Evolutionary conservation across 306 rosid species (phyloP).

Genomic region (Vigna radiata): DNA sequence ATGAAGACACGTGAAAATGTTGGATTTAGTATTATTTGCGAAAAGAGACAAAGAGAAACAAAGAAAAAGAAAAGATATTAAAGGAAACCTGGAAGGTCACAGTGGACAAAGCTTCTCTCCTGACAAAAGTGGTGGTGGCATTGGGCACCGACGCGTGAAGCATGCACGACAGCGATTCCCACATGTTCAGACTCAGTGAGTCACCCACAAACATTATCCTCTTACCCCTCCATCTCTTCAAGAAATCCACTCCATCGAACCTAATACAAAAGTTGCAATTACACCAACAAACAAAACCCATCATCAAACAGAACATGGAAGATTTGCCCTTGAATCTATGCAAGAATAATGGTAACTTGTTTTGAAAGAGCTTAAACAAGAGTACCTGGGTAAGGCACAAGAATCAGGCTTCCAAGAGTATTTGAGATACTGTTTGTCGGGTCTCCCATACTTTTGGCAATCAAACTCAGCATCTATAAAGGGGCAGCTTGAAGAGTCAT

Average conservation of each 20-base stretch:
- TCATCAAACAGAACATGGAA: background rate
- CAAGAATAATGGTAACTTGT: background rate
- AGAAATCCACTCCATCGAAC: slow-evolving; percentile 70
- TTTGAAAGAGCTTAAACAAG: background rate
- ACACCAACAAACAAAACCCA: no score
- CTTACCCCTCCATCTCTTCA: slow-evolving; percentile 77
- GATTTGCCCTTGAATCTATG: no score
- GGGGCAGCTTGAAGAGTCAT: slow-evolving; percentile 77
- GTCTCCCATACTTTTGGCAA: slow-evolving; percentile 77
- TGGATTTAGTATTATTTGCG: background rate
- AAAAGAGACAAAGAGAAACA: slow-evolving; percentile 1
- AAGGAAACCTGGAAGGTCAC: slow-evolving; percentile 67
- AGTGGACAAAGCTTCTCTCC: slow-evolving; percentile 48
- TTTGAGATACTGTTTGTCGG: slow-evolving; percentile 79
- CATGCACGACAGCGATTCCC: slow-evolving; percentile 88
- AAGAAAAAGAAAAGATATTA: background rate
- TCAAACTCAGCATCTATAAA: slow-evolving; percentile 77
- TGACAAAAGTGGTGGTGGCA: slow-evolving; percentile 49
- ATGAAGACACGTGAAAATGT: slow-evolving; percentile 2
- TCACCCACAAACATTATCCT: slow-evolving; percentile 95
- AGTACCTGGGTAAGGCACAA: slow-evolving; percentile 79
- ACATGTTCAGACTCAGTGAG: slow-evolving; percentile 94
- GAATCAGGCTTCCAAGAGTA: slow-evolving; percentile 89
- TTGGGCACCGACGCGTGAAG: slow-evolving; percentile 69
- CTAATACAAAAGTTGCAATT: slow-evolving; percentile 35